Conservation (phyloP, 2,329 filamentous ascomycete species). For the Penicillium vulpinum region DNA sequence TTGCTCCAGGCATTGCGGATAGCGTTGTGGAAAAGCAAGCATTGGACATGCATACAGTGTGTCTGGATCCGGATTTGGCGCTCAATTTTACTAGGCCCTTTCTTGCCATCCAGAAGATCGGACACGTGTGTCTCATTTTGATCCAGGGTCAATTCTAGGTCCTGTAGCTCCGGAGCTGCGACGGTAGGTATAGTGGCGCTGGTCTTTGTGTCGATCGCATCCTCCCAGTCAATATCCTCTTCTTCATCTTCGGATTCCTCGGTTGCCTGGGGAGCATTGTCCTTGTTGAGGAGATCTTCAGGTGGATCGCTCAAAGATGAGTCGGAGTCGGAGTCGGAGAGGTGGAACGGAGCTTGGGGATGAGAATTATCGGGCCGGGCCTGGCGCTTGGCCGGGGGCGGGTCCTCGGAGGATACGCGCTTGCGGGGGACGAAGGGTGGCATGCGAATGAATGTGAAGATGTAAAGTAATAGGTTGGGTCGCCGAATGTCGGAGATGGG, state of each 20-base stretch:
- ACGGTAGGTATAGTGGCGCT: slow-evolving; percentile 34
- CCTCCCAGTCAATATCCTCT: slow-evolving; percentile 62
- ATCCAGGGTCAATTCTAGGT: slow-evolving; percentile 71
- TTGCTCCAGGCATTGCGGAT: slow-evolving; percentile 82
- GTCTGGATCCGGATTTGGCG: slow-evolving; percentile 73
- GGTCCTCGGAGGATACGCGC: slow-evolving; percentile 38
- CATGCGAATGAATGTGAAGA: slow-evolving; percentile 34
- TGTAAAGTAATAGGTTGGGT: neutral
- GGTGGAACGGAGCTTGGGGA: slow-evolving; percentile 17
- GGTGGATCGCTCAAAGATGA: slow-evolving; percentile 42
- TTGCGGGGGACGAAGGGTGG: slow-evolving; percentile 50
- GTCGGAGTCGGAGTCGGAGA: slow-evolving; percentile 28
- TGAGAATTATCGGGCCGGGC: slow-evolving; percentile 23
- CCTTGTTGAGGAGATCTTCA: slow-evolving; percentile 17
- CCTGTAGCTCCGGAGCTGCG: slow-evolving; percentile 58
- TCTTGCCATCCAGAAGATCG: slow-evolving; percentile 67
- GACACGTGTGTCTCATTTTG: slow-evolving; percentile 57
- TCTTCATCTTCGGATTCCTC: slow-evolving; percentile 46
- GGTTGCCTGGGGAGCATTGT: neutral
- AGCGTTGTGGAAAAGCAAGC: slow-evolving; percentile 85
- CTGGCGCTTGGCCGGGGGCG: slow-evolving; percentile 38
- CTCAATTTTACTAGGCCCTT: slow-evolving; percentile 82
- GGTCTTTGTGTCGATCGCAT: slow-evolving; percentile 50
- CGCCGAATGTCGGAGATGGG: slow-evolving; percentile 12
- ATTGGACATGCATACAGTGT: slow-evolving; percentile 86